These are phyloP conservation scores for Suillus paluster DNA, from an alignment of 768 basidiomycete genomes.

Conservation along the genomic window DNA sequence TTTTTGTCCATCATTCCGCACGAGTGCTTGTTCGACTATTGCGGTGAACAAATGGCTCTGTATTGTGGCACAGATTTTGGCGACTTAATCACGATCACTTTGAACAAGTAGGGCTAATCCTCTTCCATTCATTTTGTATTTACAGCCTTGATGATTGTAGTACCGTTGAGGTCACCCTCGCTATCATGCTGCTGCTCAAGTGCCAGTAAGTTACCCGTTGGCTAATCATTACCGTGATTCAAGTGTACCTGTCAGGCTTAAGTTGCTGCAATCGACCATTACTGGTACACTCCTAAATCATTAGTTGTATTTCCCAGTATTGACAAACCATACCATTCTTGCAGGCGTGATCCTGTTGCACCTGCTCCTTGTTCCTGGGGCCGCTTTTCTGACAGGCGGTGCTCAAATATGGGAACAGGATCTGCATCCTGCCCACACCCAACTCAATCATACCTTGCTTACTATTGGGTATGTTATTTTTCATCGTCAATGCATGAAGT, in stretches of 20 bases:
- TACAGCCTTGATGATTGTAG: conserved; percentile 36
- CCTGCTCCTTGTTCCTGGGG: conserved; percentile 71
- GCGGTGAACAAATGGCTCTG: conserved; percentile 54
- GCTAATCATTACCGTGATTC: background rate
- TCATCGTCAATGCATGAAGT: background rate
- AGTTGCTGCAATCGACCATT: conserved; percentile 70
- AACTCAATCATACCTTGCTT: conserved; percentile 72
- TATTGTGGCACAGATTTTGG: conserved; percentile 62
- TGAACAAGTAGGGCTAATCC: conserved; percentile 58
- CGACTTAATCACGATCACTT: conserved; percentile 64
- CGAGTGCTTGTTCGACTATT: conserved; percentile 69
- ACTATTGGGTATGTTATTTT: conserved; percentile 59
- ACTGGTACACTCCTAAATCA: conserved; percentile 45
- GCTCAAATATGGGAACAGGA: conserved; percentile 69
- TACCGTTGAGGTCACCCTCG: conserved; percentile 72
- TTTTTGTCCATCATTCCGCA: conserved; percentile 71
- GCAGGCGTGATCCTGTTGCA: conserved; percentile 75
- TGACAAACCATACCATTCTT: background rate
- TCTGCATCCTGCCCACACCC: conserved; percentile 64
- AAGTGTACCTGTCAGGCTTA: conserved; percentile 39
- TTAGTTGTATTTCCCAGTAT: background rate
- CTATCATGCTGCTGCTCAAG: conserved; percentile 67
- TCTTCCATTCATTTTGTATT: background rate
- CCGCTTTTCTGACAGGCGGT: conserved; percentile 73
- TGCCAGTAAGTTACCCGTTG: conserved; percentile 60